Evolutionary conservation across 78 protist genomes (phyloP), one percentile per base, ranked within the genome.

Genomic region (Dictyostelium firmibasis): DNA sequence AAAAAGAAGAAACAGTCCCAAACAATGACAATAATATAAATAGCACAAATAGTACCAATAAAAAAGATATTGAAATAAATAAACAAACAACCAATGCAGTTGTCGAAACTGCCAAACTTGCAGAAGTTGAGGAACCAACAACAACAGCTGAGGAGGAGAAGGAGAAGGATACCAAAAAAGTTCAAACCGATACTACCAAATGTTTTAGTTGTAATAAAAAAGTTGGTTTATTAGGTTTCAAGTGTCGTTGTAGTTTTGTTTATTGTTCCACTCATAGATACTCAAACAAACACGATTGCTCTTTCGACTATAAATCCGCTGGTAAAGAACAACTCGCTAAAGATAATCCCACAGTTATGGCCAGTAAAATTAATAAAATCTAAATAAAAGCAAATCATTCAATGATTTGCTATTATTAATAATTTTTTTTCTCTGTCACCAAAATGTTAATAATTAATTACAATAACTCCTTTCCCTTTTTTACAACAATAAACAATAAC

Each of bases 181-280:
- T 83, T 38, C 96, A 92, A 44, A 27, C 77, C 20, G 96, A 92
- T 47, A 92, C 91, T 8, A 83, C 96, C 18, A 86, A 91, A 20
- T 96, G 98, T 85, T 85, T 75, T 85, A 64, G 79, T 35, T 97
- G 98, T 85, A 62, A 62, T 85, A 95, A 95, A 95, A 87, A 91
- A 41, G 94, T 97, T 78, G 98, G 98, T 29, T 76, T 97, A 11
- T 81, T 94, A 36, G 98, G 97, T 67, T 95, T 97, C 35, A 74
- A 92, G 41, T 97, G 98, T 93, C 92, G 96, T 31, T 97, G 98
- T 83, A 93, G 83, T 0, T 92, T 83, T 83, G 83, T 83, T 62
- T 97, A 50, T 83, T 97, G 98, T 83, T 83, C 97, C 3, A 31
- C 64, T 70, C 98, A 97, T 38, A 89, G 98, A 75, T 92, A 95